Percentiles rank a stretch among this genome's conserved stretches.
phyloP scores from a whole-genome alignment of 2,329 filamentous ascomycete species.

The Myriosclerotinia scirpicola region DNA sequence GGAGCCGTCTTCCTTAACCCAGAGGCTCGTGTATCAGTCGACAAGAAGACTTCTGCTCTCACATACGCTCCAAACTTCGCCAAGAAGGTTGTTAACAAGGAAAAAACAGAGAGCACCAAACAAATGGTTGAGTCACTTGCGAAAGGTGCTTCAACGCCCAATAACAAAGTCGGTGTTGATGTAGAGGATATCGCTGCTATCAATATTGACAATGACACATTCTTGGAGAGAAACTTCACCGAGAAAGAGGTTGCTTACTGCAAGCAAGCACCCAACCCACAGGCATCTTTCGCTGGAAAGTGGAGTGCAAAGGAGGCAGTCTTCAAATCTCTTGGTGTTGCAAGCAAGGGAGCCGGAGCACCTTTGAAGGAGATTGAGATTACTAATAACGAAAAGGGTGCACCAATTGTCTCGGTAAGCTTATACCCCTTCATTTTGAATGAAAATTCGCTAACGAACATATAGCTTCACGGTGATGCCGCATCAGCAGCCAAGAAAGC shows the following conservation, averaged over 20 bases:
- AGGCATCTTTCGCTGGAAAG: slow-evolving; percentile 88
- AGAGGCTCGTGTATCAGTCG: slow-evolving; percentile 76
- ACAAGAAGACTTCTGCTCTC: slow-evolving; percentile 84
- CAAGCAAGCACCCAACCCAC: slow-evolving; percentile 71
- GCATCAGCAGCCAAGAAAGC: slow-evolving; percentile 79
- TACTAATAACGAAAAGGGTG: slow-evolving; percentile 73
- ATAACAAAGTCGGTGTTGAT: slow-evolving; percentile 87
- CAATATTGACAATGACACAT: slow-evolving; percentile 92
- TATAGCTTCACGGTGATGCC: slow-evolving; percentile 81
- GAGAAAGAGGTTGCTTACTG: slow-evolving; percentile 82
- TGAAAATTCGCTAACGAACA: slow-evolving; percentile 24
- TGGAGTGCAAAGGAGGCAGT: slow-evolving; percentile 99
- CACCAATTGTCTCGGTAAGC: slow-evolving; percentile 81
- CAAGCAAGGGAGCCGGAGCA: slow-evolving; percentile 84
- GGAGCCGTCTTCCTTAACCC: slow-evolving; percentile 91
- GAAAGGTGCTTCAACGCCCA: slow-evolving; percentile 57
- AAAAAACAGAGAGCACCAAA: slow-evolving; percentile 55
- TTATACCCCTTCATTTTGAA: slow-evolving; percentile 9
- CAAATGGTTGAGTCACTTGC: slow-evolving; percentile 78
- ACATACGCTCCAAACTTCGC: slow-evolving; percentile 66
- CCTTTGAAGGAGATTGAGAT: slow-evolving; percentile 95
- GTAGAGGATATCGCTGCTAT: slow-evolving; percentile 85
- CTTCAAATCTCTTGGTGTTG: slow-evolving; percentile 92
- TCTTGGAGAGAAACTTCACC: slow-evolving; percentile 94
- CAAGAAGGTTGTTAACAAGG: slow-evolving; percentile 61